Evolutionary conservation across 1,284 basidiomycete species (phyloP).

Genomic region (Malassezia cuniculi): DNA sequence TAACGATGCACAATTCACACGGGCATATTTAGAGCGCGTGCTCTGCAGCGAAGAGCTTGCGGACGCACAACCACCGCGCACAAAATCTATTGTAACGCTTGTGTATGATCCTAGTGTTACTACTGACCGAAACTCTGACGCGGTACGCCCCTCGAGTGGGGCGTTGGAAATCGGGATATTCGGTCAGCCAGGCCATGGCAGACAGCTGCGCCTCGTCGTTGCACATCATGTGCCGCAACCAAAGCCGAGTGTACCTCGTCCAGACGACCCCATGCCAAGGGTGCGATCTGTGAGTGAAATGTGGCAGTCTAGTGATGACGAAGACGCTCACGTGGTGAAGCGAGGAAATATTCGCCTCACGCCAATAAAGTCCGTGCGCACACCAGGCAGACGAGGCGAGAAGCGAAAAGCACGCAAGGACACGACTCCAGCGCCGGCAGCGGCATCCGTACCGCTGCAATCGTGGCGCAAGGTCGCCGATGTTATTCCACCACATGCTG

Average conservation of each 20-base stretch:
- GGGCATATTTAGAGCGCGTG: constrained; percentile 27
- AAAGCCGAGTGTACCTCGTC: constrained; percentile 11
- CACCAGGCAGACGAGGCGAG: constrained; percentile 26
- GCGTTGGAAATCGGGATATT: no score
- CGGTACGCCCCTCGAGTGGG: no score
- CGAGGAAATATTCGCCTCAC: background rate
- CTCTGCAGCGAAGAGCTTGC: constrained; percentile 20
- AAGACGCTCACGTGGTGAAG: background rate
- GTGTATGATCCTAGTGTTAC: constrained; percentile 6
- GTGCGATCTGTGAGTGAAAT: constrained; percentile 2
- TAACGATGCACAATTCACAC: constrained; percentile 18
- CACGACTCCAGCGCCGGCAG: no score
- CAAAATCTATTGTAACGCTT: background rate
- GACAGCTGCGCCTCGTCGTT: no score
- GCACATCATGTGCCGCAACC: no score
- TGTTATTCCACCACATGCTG: no score
- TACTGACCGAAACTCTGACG: no score
- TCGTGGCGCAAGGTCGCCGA: no score
- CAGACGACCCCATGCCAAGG: constrained; percentile 3
- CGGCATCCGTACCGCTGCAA: no score
- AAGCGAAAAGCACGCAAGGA: no score
- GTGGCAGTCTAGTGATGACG: background rate
- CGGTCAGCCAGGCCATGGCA: no score
- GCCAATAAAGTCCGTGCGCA: constrained; percentile 11
- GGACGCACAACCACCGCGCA: background rate